Evolutionary conservation across 495 filamentous ascomycete genomes (phyloP), one percentile per base, ranked within the genome.

Genomic region (Penicillium odoratum): DNA sequence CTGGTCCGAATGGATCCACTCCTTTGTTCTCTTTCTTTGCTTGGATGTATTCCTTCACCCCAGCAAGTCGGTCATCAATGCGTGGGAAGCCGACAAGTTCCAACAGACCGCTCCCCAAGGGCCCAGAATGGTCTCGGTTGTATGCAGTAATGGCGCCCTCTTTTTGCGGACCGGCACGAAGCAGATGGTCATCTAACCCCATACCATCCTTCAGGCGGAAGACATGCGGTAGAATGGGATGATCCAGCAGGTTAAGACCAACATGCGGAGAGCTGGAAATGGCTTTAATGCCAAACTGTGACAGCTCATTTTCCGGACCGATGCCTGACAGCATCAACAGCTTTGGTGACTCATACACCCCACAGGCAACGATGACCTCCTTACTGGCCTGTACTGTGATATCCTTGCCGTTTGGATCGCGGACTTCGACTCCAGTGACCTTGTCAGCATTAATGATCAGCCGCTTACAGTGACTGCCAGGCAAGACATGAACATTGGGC

Each of bases 321-420:
- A 89, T 73, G 10, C 88, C 86, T 0, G 74, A 81, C 1, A 86
- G 77, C 63, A 87, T 80, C n/a, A 89, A 78, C 3, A 89, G 65
- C 53, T 85, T 81, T 0, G 85, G 84, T 0, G 80, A 76, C 69
- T 85, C 80, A 66, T 84, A 82, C 4, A 79, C 64, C 15, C 87
- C 86, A 11, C 73, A 80, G 5, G 84, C 69, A 25, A 89, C 56
- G 48, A 89, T 83, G 51, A 89, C 81, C 63, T 88, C 84, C 9
- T 58, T 57, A 28, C 7, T 48, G 10, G 51, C 62, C 11, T 57
- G 43, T 11, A 62, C 26, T 8, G 16, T 62, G 0, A 59, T 38
- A 25, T 56, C 53, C 13, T 61, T n/a, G 7, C 54, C 55, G 28
- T 50, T 50, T 7, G 43, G 25, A 0, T 77, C 80, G 50, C 83